Evolutionary conservation across 2,329 filamentous ascomycete species (phyloP).

Genomic region (Parafenestella ontariensis): DNA sequence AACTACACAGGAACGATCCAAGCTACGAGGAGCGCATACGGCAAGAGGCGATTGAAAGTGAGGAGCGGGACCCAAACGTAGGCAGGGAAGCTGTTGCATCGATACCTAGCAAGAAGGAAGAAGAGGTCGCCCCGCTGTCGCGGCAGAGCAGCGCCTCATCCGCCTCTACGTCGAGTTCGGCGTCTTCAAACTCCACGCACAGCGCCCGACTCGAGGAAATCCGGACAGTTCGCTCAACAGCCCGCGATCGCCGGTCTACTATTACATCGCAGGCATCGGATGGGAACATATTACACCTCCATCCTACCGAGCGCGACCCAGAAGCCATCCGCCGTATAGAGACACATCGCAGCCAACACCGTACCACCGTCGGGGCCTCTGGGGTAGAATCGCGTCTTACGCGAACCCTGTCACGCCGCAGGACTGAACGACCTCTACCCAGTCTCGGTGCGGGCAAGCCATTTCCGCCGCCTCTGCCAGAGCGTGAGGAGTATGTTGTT

Average conservation of each 20-base stretch:
- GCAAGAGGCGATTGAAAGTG: slow-evolving; percentile 6
- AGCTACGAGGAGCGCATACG: slow-evolving; percentile 15
- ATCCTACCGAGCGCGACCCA: slow-evolving; percentile 67
- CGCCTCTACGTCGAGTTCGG: slow-evolving; percentile 25
- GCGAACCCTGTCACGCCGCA: slow-evolving; percentile 50
- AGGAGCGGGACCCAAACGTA: too few relatives aligned
- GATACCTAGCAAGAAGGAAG: slow-evolving; percentile 16
- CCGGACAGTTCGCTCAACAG: slow-evolving; percentile 30
- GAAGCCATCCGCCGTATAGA: slow-evolving; percentile 75
- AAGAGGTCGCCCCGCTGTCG: slow-evolving; percentile 29
- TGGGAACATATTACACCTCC: slow-evolving; percentile 32
- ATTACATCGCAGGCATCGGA: slow-evolving; percentile 26
- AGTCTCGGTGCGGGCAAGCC: slow-evolving; percentile 75
- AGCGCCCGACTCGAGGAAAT: slow-evolving; percentile 38
- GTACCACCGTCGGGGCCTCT: slow-evolving; percentile 68
- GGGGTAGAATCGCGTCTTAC: slow-evolving; percentile 49
- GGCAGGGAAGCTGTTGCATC: slow-evolving; percentile 17
- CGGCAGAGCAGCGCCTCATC: slow-evolving; percentile 32
- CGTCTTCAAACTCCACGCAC: slow-evolving; percentile 18
- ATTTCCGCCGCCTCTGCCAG: slow-evolving; percentile 73
- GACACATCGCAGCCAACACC: slow-evolving; percentile 75
- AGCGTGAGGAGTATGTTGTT: slow-evolving; percentile 79
- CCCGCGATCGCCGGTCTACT: slow-evolving; percentile 25
- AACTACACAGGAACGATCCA: slow-evolving; percentile 28
- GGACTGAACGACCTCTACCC: slow-evolving; percentile 64